Conservation (phyloP, 352 stramenopile species). For the Globisporangium cederbergense region DNA sequence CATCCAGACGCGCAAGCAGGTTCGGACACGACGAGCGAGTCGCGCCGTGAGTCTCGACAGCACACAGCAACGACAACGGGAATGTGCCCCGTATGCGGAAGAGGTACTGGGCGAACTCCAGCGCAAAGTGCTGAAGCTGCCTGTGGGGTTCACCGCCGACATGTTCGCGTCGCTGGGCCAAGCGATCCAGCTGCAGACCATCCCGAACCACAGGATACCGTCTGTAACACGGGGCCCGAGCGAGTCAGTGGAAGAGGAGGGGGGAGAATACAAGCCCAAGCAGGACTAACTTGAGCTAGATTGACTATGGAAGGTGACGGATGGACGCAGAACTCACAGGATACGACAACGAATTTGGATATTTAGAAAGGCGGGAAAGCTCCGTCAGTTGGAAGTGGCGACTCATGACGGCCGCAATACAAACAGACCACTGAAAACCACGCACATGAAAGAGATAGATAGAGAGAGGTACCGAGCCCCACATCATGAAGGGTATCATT, state of each 20-base stretch:
- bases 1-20: conserved; percentile 25
- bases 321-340: neutral
- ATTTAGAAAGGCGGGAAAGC: conserved; percentile 2
- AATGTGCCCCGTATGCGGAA: neutral
- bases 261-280: conserved; percentile 6
- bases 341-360: neutral
- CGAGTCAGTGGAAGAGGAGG: neutral
- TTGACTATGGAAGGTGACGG: neutral
- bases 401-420: no score
- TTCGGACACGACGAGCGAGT: conserved; percentile 19
- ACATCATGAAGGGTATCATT: no score
- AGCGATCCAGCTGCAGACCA: conserved; percentile 34
- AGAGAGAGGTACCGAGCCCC: no score
- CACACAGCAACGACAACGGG: conserved; percentile 13
- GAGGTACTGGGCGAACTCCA: conserved; percentile 31
- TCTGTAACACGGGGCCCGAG: neutral
- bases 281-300: neutral
- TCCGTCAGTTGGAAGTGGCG: neutral
- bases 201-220: neutral
- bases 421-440: no score
- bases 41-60: conserved; percentile 19
- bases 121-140: conserved; percentile 37
- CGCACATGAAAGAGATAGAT: no score
- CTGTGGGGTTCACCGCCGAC: conserved; percentile 51
- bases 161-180: conserved; percentile 62